Evolutionary conservation across 305 asterid genomes (phyloP).

Genomic region (Fraxinus latifolia): DNA sequence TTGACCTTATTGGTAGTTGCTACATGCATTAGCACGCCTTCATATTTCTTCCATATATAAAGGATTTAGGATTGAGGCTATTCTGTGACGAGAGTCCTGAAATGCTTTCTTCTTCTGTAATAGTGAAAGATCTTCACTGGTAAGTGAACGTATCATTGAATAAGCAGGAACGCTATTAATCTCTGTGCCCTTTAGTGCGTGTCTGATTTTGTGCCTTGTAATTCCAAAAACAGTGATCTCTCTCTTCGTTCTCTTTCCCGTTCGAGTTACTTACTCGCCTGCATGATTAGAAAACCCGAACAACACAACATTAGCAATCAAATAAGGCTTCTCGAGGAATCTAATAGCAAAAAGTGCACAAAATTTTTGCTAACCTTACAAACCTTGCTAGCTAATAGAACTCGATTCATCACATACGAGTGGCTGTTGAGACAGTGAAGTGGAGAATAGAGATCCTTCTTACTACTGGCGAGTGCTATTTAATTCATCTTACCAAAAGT

Average conservation of each 20-base stretch:
- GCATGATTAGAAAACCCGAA: not conserved
- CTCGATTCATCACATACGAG: not conserved
- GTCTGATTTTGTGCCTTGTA: not conserved
- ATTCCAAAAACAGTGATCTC: not conserved
- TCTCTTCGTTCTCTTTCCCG: not conserved
- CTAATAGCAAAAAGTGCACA: not conserved
- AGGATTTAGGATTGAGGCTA: not conserved
- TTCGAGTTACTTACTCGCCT: not conserved
- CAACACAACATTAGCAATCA: not conserved
- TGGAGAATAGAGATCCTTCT: not conserved
- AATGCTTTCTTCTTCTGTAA: slow-evolving; percentile 18
- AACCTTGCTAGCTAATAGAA: not conserved
- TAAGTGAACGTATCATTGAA: not conserved
- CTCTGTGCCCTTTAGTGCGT: not conserved
- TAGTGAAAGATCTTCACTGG: slow-evolving; percentile 44
- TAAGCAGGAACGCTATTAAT: not conserved
- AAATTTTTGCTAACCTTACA: not conserved
- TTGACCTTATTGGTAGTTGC: not conserved
- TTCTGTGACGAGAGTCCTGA: not conserved
- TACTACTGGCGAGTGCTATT: not conserved
- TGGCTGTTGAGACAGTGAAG: not conserved
- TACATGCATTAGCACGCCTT: not conserved
- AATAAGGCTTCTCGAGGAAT: not conserved
- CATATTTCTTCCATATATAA: not conserved
- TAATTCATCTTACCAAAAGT: not conserved